Percentiles rank a stretch among this genome's conserved stretches.
phyloP scores from a whole-genome alignment of 2,329 filamentous ascomycete genomes.

The Seiridium cupressi region DNA sequence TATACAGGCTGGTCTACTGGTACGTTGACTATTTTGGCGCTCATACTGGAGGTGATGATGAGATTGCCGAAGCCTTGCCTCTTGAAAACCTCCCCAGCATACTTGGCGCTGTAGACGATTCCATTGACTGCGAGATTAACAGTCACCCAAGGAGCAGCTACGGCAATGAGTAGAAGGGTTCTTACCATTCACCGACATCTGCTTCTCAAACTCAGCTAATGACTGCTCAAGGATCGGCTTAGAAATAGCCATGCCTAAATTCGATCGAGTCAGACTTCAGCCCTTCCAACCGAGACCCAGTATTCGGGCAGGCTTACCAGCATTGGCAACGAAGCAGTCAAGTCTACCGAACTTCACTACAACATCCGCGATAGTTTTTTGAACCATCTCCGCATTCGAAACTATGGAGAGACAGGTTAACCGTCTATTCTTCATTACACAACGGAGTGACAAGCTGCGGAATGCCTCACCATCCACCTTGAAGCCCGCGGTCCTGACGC shows the following conservation, averaged over 20 bases:
- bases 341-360: constrained; percentile 69
- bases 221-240: constrained; percentile 55
- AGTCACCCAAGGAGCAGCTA: background rate
- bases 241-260: constrained; percentile 45
- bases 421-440: background rate
- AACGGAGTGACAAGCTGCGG: background rate
- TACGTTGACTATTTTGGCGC: constrained; percentile 74
- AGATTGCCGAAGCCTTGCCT: constrained; percentile 66
- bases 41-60: constrained; percentile 77
- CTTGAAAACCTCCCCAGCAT: constrained; percentile 67
- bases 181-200: constrained; percentile 53
- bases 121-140: constrained; percentile 43
- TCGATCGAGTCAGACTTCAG: background rate
- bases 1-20: constrained; percentile 74
- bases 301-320: constrained; percentile 43
- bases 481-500: constrained; percentile 37
- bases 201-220: constrained; percentile 47
- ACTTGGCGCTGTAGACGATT: constrained; percentile 73
- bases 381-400: constrained; percentile 45
- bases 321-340: constrained; percentile 78
- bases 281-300: background rate
- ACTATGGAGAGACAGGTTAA: constrained; percentile 24
- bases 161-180: background rate
- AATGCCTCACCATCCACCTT: constrained; percentile 36
- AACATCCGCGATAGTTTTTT: constrained; percentile 48